A percentile compares a stretch with the other conserved stretches of the same genome.
Evolutionary conservation across 192 early-diverging fungal species (phyloP).

Genomic region (Linderina pennispora): DNA sequence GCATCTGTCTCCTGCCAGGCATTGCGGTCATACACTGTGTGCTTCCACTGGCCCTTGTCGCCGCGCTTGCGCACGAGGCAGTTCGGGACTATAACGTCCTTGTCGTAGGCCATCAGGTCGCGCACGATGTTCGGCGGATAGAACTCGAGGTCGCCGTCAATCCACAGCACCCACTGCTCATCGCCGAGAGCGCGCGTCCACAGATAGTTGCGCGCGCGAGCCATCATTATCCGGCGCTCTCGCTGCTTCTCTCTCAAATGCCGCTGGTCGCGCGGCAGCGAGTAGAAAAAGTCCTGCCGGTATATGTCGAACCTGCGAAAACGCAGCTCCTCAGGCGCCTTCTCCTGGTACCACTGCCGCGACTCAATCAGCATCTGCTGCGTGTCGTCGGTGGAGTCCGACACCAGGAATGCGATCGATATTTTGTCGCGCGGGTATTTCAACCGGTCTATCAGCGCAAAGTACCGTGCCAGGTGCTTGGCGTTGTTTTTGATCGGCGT

Average conservation of each 20-base stretch:
- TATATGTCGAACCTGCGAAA: constrained; percentile 55
- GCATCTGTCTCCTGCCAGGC: constrained; percentile 61
- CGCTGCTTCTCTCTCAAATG: constrained; percentile 56
- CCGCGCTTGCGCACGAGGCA: constrained; percentile 41
- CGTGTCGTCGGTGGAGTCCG: constrained; percentile 54
- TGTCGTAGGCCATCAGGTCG: constrained; percentile 57
- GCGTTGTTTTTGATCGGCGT: constrained; percentile 63
- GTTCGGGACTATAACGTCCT: constrained; percentile 64
- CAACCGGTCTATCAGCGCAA: constrained; percentile 49
- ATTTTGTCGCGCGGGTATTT: constrained; percentile 57
- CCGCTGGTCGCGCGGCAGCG: constrained; percentile 47
- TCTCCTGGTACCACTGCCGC: constrained; percentile 36
- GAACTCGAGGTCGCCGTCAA: constrained; percentile 64
- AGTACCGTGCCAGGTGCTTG: constrained; percentile 53
- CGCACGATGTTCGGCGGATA: constrained; percentile 55
- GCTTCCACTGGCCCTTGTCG: constrained; percentile 45
- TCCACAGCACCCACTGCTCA: constrained; percentile 68
- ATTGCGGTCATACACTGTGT: constrained; percentile 59
- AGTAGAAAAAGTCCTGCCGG: constrained; percentile 53
- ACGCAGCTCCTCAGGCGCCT: constrained; percentile 34
- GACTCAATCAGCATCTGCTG: constrained; percentile 47
- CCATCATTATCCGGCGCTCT: constrained; percentile 54
- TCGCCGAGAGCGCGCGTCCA: constrained; percentile 52
- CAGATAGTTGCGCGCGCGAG: constrained; percentile 57
- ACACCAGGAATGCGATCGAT: constrained; percentile 64